Percentiles rank a stretch among this genome's conserved stretches.
These are phyloP conservation scores for Mycena sp. DNA, from an alignment of 1,284 basidiomycete genomes.

Conservation along the genomic window DNA sequence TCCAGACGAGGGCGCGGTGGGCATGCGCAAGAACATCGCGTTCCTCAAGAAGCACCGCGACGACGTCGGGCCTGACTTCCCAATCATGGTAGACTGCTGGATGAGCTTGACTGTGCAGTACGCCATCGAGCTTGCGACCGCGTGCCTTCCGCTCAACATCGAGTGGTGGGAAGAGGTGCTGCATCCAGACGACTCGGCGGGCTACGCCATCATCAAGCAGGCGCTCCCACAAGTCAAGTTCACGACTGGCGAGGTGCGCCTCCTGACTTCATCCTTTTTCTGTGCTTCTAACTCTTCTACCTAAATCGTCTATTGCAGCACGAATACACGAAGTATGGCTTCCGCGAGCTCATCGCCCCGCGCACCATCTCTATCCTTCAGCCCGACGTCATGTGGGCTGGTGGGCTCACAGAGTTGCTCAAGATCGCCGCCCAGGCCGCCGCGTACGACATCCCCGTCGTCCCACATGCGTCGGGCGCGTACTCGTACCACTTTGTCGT, in stretches of 20 bases:
- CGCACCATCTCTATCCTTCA: slow-evolving; percentile 59
- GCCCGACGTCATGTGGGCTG: slow-evolving; percentile 57
- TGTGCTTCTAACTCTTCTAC: background rate
- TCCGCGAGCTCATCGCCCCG: slow-evolving; percentile 60
- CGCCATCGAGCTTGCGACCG: slow-evolving; percentile 55
- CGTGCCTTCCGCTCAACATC: slow-evolving; percentile 53
- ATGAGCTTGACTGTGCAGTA: slow-evolving; percentile 57
- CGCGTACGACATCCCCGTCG: slow-evolving; percentile 58
- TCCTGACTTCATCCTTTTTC: background rate
- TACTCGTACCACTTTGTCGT: slow-evolving; percentile 51
- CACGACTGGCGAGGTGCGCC: slow-evolving; percentile 56
- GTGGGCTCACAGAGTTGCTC: slow-evolving; percentile 61
- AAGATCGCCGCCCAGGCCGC: slow-evolving; percentile 55
- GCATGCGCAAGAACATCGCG: slow-evolving; percentile 57
- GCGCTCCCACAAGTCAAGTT: slow-evolving; percentile 57
- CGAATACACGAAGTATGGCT: slow-evolving; percentile 60
- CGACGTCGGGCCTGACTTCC: slow-evolving; percentile 51
- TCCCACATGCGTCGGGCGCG: slow-evolving; percentile 58
- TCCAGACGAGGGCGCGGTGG: slow-evolving; percentile 53
- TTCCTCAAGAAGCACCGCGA: slow-evolving; percentile 55
- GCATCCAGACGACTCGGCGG: slow-evolving; percentile 55
- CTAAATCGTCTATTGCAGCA: slow-evolving; percentile 37
- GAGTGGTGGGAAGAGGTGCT: slow-evolving; percentile 65
- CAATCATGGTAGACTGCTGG: slow-evolving; percentile 57
- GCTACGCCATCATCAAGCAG: slow-evolving; percentile 52